Evolutionary conservation across 129 eudicot genomes (phyloP).

Genomic region (Pittosporum tobira): DNA sequence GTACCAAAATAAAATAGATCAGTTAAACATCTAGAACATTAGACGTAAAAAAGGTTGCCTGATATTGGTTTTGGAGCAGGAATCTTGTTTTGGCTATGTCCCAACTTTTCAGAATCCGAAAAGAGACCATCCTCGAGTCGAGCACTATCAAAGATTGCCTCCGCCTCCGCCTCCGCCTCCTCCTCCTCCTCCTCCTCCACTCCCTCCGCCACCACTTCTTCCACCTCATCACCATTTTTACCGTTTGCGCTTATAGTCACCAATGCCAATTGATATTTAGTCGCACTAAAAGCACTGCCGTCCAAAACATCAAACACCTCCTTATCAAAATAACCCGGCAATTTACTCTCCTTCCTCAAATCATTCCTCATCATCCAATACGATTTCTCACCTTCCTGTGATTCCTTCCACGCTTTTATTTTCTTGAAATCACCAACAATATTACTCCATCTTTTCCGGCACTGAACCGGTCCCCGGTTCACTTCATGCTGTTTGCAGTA

Average conservation of each 20-base stretch:
- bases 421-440: slow-evolving; percentile 65
- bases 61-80: slow-evolving; percentile 62
- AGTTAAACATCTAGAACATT: too few species aligned
- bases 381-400: slow-evolving; percentile 37
- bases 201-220: slow-evolving; percentile 20
- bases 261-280: slow-evolving; percentile 32
- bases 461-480: slow-evolving; percentile 73
- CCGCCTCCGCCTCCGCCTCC: slow-evolving; percentile 24
- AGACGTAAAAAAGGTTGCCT: too few species aligned
- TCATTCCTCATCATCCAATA: slow-evolving; percentile 73
- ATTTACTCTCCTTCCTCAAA: slow-evolving; percentile 49
- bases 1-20: too few species aligned
- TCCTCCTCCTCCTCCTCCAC: slow-evolving; percentile 33
- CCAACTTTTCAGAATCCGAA: slow-evolving; percentile 31
- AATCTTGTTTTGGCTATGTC: slow-evolving; percentile 16
- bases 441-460: slow-evolving; percentile 85
- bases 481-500: slow-evolving; percentile 57
- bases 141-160: slow-evolving; percentile 30
- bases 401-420: slow-evolving; percentile 59
- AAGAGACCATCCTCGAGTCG: slow-evolving; percentile 40
- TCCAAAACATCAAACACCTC: slow-evolving; percentile 63
- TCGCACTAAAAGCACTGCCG: slow-evolving; percentile 32
- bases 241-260: slow-evolving; percentile 33
- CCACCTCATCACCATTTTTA: slow-evolving; percentile 27
- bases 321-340: slow-evolving; percentile 66